Conservation (phyloP, 768 basidiomycete genomes). For the Sporobolomyces phaffii region DNA sequence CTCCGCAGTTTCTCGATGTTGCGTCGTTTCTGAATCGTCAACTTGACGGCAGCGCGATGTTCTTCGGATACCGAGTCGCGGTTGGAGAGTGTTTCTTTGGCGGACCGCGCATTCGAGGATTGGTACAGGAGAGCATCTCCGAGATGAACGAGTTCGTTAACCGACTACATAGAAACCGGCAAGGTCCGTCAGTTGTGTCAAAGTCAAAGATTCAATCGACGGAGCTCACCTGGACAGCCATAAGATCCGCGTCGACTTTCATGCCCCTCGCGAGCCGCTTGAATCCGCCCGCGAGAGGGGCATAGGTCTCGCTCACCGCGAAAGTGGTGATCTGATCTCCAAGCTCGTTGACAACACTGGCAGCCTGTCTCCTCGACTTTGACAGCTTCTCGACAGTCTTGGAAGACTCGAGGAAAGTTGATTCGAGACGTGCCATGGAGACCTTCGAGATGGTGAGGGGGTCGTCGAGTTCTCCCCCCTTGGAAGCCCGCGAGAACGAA, state of each 20-base stretch:
- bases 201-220: background rate
- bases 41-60: constrained; percentile 85
- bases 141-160: constrained; percentile 88
- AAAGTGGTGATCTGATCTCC: constrained; percentile 87
- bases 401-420: constrained; percentile 84
- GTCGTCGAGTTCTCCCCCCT: constrained; percentile 32
- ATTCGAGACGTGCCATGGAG: constrained; percentile 84
- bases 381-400: constrained; percentile 84
- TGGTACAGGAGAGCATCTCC: constrained; percentile 97
- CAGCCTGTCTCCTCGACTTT: constrained; percentile 62
- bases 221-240: constrained; percentile 55
- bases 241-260: constrained; percentile 53
- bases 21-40: constrained; percentile 83
- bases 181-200: background rate
- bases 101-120: constrained; percentile 90
- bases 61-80: constrained; percentile 88
- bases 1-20: constrained; percentile 83
- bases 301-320: constrained; percentile 80
- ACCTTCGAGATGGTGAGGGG: constrained; percentile 82
- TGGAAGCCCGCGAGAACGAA: constrained; percentile 16
- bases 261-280: constrained; percentile 78
- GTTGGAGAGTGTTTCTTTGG: constrained; percentile 86
- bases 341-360: constrained; percentile 73
- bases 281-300: constrained; percentile 72
- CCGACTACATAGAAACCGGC: constrained; percentile 52